Evolutionary conservation across 306 rosid genomes (phyloP), one percentile per base, ranked within the genome.

Genomic region (Prunus campanulata): DNA sequence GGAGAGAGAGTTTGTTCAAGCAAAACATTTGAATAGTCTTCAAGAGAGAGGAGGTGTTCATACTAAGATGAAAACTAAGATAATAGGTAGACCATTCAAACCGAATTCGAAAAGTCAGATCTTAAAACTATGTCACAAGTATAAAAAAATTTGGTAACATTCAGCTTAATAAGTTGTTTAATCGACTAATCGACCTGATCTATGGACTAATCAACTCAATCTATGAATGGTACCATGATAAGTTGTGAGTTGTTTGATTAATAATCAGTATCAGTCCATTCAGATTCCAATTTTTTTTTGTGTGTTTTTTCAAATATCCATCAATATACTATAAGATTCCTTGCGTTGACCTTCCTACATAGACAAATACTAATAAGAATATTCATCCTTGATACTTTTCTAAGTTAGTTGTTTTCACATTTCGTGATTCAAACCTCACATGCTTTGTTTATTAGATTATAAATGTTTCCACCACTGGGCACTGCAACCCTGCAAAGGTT

Each of bases 11-110:
- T 27, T 27, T 51, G 60, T 48, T 14, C 73, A 69, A 49, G 57
- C 63, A 51, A 70, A 16, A 7, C 47, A 51, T 50, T 51, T 70
- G 27, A 70, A 51, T 70, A 69, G 74, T 69, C 60, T 51, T 18
- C 7, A 2, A n/a, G 9, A 57, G 12, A 10, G 63, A 57, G 27
- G 63, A 22, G 6, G 25, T 30, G 68, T 32, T 61, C 42, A 29
- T 27, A 7, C 46, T 14, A 62, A 6, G 46, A 62, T 30, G 42
- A 62, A 3, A 56, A 56, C 27, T 22, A 22, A 61, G 8, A 25
- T 27, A 61, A 61, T 8, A 61, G 66, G 4, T 27, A 61, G 11
- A 22, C 66, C 19, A 14, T 61, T 61, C 42, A 61, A 61, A 25
- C 35, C 0, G n/a, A 15, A 61, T 11, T 61, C 2, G 42, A 61